These are phyloP conservation scores for Vigna hirtella DNA, from an alignment of 306 rosid genomes.

Conservation along the genomic window DNA sequence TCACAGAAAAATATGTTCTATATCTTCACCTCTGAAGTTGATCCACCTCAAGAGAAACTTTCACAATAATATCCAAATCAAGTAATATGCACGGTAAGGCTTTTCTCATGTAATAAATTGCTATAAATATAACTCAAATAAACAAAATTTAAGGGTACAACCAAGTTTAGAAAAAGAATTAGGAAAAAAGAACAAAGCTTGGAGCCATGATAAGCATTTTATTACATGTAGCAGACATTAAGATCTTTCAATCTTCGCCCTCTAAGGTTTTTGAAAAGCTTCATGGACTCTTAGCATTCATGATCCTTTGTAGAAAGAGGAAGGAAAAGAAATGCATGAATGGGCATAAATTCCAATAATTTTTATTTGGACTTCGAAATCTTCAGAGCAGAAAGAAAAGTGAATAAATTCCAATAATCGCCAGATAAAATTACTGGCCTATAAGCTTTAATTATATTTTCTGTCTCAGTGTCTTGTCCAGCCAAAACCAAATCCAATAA, in stretches of 20 bases:
- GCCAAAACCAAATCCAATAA: not conserved
- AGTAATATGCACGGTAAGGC: slow-evolving; percentile 41
- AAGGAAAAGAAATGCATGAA: slow-evolving; percentile 24
- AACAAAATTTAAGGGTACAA: slow-evolving; percentile 40
- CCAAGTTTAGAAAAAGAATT: not conserved
- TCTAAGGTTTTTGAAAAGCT: slow-evolving; percentile 17
- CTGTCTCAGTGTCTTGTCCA: not conserved
- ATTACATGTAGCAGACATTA: slow-evolving; percentile 4
- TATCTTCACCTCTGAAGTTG: slow-evolving; percentile 39
- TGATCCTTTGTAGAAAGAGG: slow-evolving; percentile 17
- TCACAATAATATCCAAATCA: slow-evolving; percentile 44
- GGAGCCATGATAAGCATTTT: not conserved
- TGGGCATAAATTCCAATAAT: not conserved
- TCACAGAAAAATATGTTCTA: slow-evolving; percentile 42
- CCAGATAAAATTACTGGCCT: slow-evolving; percentile 13
- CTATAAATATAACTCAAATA: slow-evolving; percentile 8
- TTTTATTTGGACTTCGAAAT: slow-evolving; percentile 10
- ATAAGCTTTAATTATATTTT: not conserved
- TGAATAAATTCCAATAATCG: not conserved
- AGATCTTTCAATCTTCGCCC: not conserved
- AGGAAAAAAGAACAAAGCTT: slow-evolving; percentile 15
- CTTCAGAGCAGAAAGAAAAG: not conserved
- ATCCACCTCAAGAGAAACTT: slow-evolving; percentile 52
- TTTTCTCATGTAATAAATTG: slow-evolving; percentile 47
- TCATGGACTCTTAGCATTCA: slow-evolving; percentile 13